Percentiles rank a stretch among this genome's conserved stretches.
These are phyloP conservation scores for Dichotomopilus funicola DNA, from an alignment of 2,329 filamentous ascomycete species.

Conservation along the genomic window DNA sequence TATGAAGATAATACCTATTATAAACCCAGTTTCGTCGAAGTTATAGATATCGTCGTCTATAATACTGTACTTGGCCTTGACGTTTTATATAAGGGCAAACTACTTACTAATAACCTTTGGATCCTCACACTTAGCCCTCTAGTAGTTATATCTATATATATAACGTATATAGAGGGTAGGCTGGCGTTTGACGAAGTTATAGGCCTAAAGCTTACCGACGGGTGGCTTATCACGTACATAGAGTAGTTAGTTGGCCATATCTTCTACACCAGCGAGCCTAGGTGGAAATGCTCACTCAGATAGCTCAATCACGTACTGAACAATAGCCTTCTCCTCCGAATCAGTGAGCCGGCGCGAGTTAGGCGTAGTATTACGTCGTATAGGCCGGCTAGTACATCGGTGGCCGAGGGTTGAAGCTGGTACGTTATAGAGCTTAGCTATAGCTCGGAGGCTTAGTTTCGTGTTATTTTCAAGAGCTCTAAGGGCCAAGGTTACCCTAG, in stretches of 20 bases:
- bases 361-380: too few relatives aligned
- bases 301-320: neutral
- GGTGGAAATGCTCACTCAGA: neutral
- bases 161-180: neutral
- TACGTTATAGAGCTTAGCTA: neutral
- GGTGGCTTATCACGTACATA: neutral
- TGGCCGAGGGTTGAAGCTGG: too few relatives aligned
- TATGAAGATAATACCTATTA: neutral
- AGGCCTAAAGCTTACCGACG: neutral
- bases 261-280: neutral
- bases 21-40: neutral
- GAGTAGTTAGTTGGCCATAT: neutral
- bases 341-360: neutral
- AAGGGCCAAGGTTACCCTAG: neutral
- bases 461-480: neutral
- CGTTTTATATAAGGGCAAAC: neutral
- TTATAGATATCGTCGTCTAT: neutral
- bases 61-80: neutral
- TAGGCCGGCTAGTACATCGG: too few relatives aligned
- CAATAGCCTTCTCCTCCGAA: neutral
- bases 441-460: neutral
- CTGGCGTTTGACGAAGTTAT: neutral
- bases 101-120: neutral
- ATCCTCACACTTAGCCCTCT: neutral
- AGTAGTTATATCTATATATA: neutral